Evolutionary conservation across 441 rosid genomes (phyloP), one percentile per base, ranked within the genome.

Genomic region (Biscutella auriculata): DNA sequence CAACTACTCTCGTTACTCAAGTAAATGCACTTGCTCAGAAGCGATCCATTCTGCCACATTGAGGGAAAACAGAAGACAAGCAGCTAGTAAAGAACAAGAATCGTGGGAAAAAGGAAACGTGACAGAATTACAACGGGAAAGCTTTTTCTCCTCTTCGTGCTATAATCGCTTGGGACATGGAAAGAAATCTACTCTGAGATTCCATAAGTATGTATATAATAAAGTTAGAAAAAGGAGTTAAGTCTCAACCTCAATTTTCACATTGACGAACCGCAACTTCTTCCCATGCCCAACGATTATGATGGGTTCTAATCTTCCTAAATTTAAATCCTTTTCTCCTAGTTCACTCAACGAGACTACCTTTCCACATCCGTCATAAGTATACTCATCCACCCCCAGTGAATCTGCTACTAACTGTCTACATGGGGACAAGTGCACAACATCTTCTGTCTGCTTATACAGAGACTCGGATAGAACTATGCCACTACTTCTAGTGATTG

Each of bases 1-100:
- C 87, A 95, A 81, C 93, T 84, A 84, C 99, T 91, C 61, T 83
- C 95, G 51, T 79, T 91, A 66, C 95, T 80, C 88, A 95, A 78
- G 84, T 90, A 86, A 21, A 77, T 75, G 74, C 82, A 78, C 74
- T 84, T 88, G 75, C 84, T 81, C 86, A 95, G 79, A 72, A 90
- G 92, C 23, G 76, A 79, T 56, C 95, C 95, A 70, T 88, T 95
- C 97, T 95, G 82, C 69, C 65, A 57, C 45, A 66, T 34, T 17
- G 17, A 73, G 72, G 43, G 33, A 48, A 36, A 67, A 27, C 8
- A 49, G 39, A 49, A 66, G 14, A 52, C 28, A 61, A 43, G 25
- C 51, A 28, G 54, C 46, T 16, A 72, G 67, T 34, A 16, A 30
- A 37, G 50, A 64, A 53, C 12, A 53, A 65, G 56, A 62, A 62